These are phyloP conservation scores for Bipolaris zeicola DNA, from an alignment of 2,329 filamentous ascomycete genomes.

Conservation along the genomic window DNA sequence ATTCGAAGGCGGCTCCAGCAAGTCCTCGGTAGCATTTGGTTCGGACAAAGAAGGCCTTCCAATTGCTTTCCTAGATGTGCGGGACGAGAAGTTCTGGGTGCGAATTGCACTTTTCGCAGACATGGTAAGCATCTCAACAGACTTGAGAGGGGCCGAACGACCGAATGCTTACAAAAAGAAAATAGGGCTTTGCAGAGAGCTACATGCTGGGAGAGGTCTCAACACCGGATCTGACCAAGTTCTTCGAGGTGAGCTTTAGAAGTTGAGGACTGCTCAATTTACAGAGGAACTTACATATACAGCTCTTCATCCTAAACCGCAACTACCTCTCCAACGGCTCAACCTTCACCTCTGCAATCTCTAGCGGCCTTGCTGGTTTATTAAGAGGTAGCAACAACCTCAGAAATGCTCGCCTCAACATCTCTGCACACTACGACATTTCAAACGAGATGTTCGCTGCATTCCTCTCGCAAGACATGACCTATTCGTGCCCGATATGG, in stretches of 20 bases:
- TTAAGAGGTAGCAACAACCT: constrained; percentile 55
- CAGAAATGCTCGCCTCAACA: constrained; percentile 64
- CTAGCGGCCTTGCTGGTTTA: constrained; percentile 62
- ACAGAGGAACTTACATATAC: constrained; percentile 22
- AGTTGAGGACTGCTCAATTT: neutral
- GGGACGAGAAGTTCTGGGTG: constrained; percentile 72
- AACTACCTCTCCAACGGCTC: constrained; percentile 67
- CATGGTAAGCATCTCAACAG: constrained; percentile 57
- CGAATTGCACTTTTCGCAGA: constrained; percentile 71
- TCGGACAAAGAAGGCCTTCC: constrained; percentile 49
- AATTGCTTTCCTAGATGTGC: constrained; percentile 63
- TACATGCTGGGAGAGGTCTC: constrained; percentile 76
- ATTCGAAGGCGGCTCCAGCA: constrained; percentile 51
- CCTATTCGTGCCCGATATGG: constrained; percentile 75
- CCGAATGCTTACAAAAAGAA: neutral
- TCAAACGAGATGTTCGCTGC: constrained; percentile 77
- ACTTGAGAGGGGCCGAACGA: neutral
- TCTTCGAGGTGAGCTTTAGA: constrained; percentile 64
- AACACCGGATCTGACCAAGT: constrained; percentile 68
- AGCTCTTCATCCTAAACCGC: constrained; percentile 75
- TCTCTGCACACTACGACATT: constrained; percentile 76
- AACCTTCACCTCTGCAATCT: constrained; percentile 65
- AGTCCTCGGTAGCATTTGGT: constrained; percentile 52
- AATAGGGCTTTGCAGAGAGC: constrained; percentile 68
- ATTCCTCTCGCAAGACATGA: constrained; percentile 77